These are phyloP conservation scores for Hypomontagnella monticulosa DNA, from an alignment of 495 filamentous ascomycete genomes.

Conservation along the genomic window DNA sequence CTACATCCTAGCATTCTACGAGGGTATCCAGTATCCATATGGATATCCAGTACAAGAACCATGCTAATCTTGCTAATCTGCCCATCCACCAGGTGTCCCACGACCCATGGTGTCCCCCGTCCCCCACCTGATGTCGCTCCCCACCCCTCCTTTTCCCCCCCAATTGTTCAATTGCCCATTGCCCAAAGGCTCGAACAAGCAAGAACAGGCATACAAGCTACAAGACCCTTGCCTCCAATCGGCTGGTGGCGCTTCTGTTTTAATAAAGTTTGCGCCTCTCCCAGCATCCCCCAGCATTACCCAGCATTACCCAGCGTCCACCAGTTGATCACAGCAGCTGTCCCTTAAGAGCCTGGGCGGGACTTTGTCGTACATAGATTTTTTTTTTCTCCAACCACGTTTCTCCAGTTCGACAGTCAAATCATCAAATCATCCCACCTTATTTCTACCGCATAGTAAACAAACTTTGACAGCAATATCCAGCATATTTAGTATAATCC, in stretches of 20 bases:
- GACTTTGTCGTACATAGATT: constrained; percentile 36
- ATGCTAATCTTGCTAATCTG: neutral
- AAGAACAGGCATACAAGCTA: constrained; percentile 2
- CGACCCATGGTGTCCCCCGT: constrained; percentile 1
- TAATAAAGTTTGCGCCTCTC: constrained; percentile 42
- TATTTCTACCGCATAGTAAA: constrained; percentile 41
- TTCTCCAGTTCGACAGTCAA: constrained; percentile 24
- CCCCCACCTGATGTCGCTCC: constrained; percentile 3
- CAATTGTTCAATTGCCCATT: neutral
- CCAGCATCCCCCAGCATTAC: too few relatives aligned
- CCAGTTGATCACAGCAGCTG: constrained; percentile 39
- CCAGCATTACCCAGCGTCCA: constrained; percentile 24
- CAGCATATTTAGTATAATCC: constrained; percentile 13
- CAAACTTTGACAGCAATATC: constrained; percentile 30
- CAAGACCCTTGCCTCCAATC: constrained; percentile 38
- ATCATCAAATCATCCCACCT: constrained; percentile 40
- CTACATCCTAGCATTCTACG: neutral
- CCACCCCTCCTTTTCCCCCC: neutral
- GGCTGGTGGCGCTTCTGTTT: constrained; percentile 40
- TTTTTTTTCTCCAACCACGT: constrained; percentile 39
- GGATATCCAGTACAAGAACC: too few relatives aligned
- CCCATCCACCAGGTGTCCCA: neutral
- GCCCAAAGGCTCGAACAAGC: neutral
- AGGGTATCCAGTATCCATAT: too few relatives aligned
- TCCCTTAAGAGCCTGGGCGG: constrained; percentile 32